Evolutionary conservation across 1,284 basidiomycete species (phyloP).

Genomic region (Ganoderma multipileum): DNA sequence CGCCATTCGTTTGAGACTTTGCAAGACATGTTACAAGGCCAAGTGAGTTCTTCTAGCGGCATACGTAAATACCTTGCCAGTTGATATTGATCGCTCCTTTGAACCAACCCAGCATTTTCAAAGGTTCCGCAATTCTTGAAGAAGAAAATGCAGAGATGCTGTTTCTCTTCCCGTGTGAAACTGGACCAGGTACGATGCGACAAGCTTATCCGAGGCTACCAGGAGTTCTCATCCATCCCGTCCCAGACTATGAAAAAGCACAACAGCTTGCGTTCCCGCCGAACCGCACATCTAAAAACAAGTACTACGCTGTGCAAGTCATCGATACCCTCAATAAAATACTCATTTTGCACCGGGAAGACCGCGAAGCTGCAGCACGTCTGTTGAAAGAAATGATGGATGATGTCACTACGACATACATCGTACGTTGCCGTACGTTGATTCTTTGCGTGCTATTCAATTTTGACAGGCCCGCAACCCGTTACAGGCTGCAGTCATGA

Average conservation of each 20-base stretch:
- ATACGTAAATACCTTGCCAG: not conserved
- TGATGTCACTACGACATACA: not conserved
- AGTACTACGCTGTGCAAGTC: not conserved
- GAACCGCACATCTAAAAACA: not conserved
- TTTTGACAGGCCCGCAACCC: not conserved
- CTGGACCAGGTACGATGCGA: not conserved
- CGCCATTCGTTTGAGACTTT: constrained; percentile 21
- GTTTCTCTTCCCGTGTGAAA: not conserved
- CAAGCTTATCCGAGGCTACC: no score
- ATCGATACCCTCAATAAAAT: not conserved
- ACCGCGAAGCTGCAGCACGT: not conserved
- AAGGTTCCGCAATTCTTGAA: not conserved
- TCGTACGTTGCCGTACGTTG: not conserved
- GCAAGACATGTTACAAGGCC: constrained; percentile 7
- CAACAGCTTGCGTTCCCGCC: not conserved
- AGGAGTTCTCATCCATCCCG: not conserved
- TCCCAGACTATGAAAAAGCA: not conserved
- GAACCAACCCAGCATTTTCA: not conserved
- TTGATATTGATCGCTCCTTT: not conserved
- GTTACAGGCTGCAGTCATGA: not conserved
- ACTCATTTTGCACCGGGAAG: not conserved
- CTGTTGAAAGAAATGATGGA: not conserved
- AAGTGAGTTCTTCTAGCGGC: constrained; percentile 11
- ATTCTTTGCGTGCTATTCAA: not conserved
- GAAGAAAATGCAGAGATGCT: no score